Evolutionary conservation across 352 stramenopile genomes (phyloP), one percentile per base, ranked within the genome.

Genomic region (Globisporangium recalcitrans): DNA sequence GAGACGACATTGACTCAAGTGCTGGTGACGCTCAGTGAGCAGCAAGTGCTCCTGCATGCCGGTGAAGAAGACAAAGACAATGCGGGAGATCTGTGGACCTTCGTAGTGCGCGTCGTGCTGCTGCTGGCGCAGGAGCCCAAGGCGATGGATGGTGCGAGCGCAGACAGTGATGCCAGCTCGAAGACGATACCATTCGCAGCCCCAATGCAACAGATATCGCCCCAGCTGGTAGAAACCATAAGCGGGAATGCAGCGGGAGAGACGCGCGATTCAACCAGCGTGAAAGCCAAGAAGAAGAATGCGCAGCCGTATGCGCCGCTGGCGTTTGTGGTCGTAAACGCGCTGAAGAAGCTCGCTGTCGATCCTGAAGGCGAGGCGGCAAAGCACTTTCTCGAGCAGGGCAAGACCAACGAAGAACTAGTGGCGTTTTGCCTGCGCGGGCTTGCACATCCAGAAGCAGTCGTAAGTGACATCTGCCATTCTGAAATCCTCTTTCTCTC

Each of bases 271-370:
- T 42, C 13, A 14, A 27, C 13, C 8, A 38, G 1, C 31, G 31
- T 40, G n/a, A 64, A 46, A 24, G 8, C 48, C 34, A 69, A 75
- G 65, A 59, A 34, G 36, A 78, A 80, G 44, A 64, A 13, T 19
- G 60, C 67, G 4, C 75, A 89, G 52, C 74, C 80, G 1, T 74
- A 78, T 21, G 67, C 72, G 1, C 77, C 80, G 8, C 62, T 90
- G 11, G 73, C 76, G 40, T 90, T 84, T 64, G 58, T 90, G 4
- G 63, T 82, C 7, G 54, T 84, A 21, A 84, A 78, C 32, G 75
- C 80, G 24, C 57, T 90, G 27, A 71, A 73, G 31, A 81, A 73
- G 64, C 57, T 83, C 1, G 36, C 59, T 8, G 53, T 31, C 3
- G 53, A 22, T 16, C 9, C 26, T 19, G 51, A 52, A 58, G 19